These are phyloP conservation scores for Backusella westeae DNA, from an alignment of 192 early-diverging fungal genomes.

Conservation along the genomic window DNA sequence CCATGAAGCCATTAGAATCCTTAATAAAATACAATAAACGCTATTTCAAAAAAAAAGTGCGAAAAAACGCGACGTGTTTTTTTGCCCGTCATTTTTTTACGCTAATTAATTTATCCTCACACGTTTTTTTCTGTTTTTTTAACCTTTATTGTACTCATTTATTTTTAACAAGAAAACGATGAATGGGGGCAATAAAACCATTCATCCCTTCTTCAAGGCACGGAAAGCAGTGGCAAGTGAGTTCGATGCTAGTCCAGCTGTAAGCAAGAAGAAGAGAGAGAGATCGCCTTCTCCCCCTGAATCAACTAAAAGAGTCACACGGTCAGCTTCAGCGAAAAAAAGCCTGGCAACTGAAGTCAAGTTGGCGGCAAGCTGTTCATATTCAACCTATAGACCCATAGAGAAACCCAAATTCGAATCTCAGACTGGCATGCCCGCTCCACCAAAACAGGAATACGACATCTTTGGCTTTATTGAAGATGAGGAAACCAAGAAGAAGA, in stretches of 20 bases:
- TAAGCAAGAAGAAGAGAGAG: not conserved
- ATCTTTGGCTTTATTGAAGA: not conserved
- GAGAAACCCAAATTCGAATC: constrained; percentile 5
- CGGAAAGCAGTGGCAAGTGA: not conserved
- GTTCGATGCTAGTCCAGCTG: not conserved
- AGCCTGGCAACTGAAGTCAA: not conserved
- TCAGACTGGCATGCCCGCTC: not conserved
- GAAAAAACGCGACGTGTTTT: not conserved
- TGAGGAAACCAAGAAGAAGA: not conserved
- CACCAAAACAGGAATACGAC: not conserved
- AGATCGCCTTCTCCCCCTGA: not conserved
- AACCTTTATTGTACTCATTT: not conserved
- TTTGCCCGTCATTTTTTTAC: not conserved
- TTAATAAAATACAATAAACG: not conserved
- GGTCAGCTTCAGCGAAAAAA: not conserved
- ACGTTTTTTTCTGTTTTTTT: not conserved
- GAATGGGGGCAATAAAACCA: not conserved
- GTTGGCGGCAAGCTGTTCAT: not conserved
- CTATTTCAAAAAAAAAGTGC: not conserved
- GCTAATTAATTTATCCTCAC: not conserved
- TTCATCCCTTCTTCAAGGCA: not conserved
- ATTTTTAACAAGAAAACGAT: not conserved
- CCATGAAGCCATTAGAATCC: not conserved
- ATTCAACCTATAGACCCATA: not conserved
- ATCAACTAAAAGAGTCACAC: not conserved